phyloP scores from a whole-genome alignment of 352 stramenopile species.

The Pythium vanterpoolii region DNA sequence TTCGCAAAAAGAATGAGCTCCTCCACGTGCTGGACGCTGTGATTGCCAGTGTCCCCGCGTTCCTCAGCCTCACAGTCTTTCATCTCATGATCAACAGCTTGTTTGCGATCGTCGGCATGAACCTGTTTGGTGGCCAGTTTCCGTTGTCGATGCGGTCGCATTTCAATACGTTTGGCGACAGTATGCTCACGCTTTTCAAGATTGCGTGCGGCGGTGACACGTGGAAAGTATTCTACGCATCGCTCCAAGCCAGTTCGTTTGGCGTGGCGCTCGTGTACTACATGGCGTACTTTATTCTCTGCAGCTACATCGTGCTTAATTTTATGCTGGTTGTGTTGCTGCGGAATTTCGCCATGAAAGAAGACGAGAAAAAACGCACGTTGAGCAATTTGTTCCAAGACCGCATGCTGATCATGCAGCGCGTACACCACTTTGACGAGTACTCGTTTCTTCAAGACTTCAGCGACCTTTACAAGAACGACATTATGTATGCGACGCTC shows the following conservation, averaged over 20 bases:
- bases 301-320: conserved; percentile 70
- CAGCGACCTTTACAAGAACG: conserved; percentile 63
- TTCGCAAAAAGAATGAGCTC: conserved; percentile 74
- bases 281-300: conserved; percentile 68
- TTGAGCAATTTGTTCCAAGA: conserved; percentile 74
- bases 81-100: conserved; percentile 67
- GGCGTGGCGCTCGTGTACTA: conserved; percentile 66
- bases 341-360: conserved; percentile 83
- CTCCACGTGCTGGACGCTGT: conserved; percentile 69
- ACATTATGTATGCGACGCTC: conserved; percentile 78
- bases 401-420: conserved; percentile 74
- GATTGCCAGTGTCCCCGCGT: conserved; percentile 58
- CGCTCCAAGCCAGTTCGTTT: conserved; percentile 54
- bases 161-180: conserved; percentile 84
- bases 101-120: conserved; percentile 84
- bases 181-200: conserved; percentile 84
- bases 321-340: conserved; percentile 86
- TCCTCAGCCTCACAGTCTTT: conserved; percentile 61
- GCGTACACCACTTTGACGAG: conserved; percentile 76
- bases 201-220: conserved; percentile 78
- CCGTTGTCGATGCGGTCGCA: conserved; percentile 64
- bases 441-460: conserved; percentile 76
- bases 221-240: conserved; percentile 79
- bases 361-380: conserved; percentile 71
- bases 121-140: conserved; percentile 76